Base-by-base conservation (phyloP, 495 filamentous ascomycete species). In the Ascodesmis nigricans region DNA sequence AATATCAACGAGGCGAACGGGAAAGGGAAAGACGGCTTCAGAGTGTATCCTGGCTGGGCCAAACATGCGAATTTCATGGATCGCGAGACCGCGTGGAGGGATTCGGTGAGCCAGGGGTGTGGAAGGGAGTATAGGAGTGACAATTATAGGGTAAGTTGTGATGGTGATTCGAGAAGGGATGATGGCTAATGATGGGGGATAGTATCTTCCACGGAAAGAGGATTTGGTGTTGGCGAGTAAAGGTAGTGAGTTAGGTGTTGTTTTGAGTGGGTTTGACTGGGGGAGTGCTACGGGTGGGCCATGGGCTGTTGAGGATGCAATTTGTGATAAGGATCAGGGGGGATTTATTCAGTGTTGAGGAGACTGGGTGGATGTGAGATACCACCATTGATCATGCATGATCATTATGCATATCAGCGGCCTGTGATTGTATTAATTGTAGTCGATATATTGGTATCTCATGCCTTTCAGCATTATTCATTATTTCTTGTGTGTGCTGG, bases 41-140 rank as follows among this genome's bases (percentile, higher is more conserved):
- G 46, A 35, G 50, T 50, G 29, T 50, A 49, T 33, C 34, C 40
- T 15, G 47, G 47, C 9, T 50, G 47, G 46, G 47, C 29, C 1
- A 50, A 50, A 15, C 46, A 50, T 26, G 46, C 47, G 5, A 49
- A 44, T 44, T 50, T 45, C 23, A 9, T 43, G 3, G 21, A 45
- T 0, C 29, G 36, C 5, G 47, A 50, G n/a, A 49, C 45, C 6
- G 31, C 28, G 3, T 49, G 41, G 41, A 44, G 36, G 14, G 47
- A 49, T 33, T 19, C 21, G 9, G 10, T 26, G 6, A 41, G 37
- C 5, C 47, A 50, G 16, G 47, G 41, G 1, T 50, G 45, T 16
- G 31, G 27, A 8, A 23, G 47, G 3, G 47, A 49, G 30, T 50
- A 35, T 11, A 34, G 47, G 22, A 36, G 24, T 23, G 9, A 17